Evolutionary conservation across 2,329 filamentous ascomycete species (phyloP).

Genomic region (Tricladium varicosporioides): DNA sequence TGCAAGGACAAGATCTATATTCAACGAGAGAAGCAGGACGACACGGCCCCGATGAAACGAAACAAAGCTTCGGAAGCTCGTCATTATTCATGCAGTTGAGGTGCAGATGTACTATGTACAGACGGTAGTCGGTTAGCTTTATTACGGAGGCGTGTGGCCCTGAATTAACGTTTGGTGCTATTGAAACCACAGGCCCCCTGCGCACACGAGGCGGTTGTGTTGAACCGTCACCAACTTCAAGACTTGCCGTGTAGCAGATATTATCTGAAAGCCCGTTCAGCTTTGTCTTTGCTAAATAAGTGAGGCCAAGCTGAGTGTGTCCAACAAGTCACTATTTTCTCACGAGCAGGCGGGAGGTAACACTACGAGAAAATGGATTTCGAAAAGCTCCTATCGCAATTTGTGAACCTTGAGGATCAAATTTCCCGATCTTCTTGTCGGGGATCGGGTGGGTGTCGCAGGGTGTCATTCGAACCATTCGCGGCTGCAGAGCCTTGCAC

Average conservation of each 20-base stretch:
- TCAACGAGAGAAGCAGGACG: neutral
- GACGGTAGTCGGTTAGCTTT: neutral
- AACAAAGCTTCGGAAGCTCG: neutral
- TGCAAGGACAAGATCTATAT: neutral
- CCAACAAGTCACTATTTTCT: no score
- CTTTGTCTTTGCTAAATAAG: no score
- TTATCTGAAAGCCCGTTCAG: no score
- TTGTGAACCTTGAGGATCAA: conserved; percentile 18
- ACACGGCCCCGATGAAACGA: neutral
- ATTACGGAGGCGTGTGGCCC: conserved; percentile 3
- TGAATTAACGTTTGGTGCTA: conserved; percentile 11
- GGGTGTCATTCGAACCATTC: neutral
- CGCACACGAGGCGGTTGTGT: neutral
- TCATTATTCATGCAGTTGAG: neutral
- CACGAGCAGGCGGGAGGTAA: neutral
- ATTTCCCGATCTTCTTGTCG: conserved; percentile 19
- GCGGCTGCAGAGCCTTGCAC: no score
- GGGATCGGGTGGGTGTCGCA: conserved; percentile 9
- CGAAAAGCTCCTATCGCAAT: conserved; percentile 17
- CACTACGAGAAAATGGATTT: neutral
- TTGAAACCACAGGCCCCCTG: conserved; percentile 10
- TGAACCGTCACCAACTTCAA: neutral
- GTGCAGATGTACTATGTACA: neutral
- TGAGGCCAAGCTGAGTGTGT: no score
- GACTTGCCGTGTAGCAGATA: no score